Evolutionary conservation across 2,329 filamentous ascomycete genomes (phyloP).

Genomic region (Blastomyces emzantsi): DNA sequence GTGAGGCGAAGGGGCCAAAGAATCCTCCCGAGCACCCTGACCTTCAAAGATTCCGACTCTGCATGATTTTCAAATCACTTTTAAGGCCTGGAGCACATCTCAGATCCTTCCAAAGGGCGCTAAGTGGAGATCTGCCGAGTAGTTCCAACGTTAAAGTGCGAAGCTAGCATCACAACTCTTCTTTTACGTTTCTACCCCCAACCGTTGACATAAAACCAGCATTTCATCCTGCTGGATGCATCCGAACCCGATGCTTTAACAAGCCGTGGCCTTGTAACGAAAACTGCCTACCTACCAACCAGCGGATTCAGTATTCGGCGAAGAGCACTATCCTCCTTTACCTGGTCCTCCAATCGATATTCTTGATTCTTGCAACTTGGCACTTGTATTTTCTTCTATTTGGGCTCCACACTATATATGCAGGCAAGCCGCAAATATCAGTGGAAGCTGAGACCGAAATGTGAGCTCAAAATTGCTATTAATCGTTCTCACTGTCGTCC

Average conservation of each 20-base stretch:
- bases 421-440: not conserved
- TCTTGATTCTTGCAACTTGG: not conserved
- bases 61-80: not conserved
- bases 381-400: not conserved
- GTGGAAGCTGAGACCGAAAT: not conserved
- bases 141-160: not conserved
- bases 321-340: not conserved
- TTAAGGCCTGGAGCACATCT: not conserved
- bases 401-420: not conserved
- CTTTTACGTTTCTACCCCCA: too few species aligned
- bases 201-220: not conserved
- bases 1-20: not conserved
- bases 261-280: not conserved
- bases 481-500: not conserved
- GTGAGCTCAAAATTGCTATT: not conserved
- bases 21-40: not conserved
- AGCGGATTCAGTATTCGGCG: not conserved
- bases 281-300: not conserved
- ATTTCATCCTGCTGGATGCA: not conserved
- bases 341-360: not conserved
- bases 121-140: not conserved
- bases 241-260: not conserved
- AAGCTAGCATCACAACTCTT: not conserved
- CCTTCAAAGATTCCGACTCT: not conserved
- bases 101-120: not conserved